Percentiles rank a stretch among this genome's conserved stretches.
phyloP scores from a whole-genome alignment of 805 yeast genomes.

The Zygosaccharomyces bisporus region DNA sequence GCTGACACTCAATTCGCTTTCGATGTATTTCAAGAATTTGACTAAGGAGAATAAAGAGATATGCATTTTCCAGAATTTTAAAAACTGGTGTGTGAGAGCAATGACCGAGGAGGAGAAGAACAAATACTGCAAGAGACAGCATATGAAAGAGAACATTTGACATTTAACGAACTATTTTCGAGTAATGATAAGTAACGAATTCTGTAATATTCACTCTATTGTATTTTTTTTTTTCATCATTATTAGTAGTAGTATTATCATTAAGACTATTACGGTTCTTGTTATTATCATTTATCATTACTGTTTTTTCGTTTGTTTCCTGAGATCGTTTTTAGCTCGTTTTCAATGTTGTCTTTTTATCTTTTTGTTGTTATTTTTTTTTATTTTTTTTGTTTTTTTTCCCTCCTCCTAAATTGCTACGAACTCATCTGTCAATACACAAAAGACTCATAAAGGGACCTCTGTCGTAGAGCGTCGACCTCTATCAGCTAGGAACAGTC shows the following conservation, averaged over 20 bases:
- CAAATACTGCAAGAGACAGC: slow-evolving; percentile 33
- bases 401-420: neutral
- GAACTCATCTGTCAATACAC: neutral
- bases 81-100: slow-evolving; percentile 31
- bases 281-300: neutral
- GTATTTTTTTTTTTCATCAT: neutral
- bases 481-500: too few relatives aligned
- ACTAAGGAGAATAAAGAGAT: slow-evolving; percentile 31
- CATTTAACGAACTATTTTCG: neutral
- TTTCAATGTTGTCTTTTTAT: neutral
- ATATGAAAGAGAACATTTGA: slow-evolving; percentile 11
- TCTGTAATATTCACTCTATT: neutral
- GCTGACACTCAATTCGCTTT: slow-evolving; percentile 34
- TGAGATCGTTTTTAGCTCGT: neutral
- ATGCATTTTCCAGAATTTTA: slow-evolving; percentile 32
- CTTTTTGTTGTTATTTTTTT: neutral
- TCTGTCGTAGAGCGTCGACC: neutral
- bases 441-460: neutral
- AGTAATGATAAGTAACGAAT: slow-evolving; percentile 7
- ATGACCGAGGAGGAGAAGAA: slow-evolving; percentile 33
- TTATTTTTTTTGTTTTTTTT: neutral
- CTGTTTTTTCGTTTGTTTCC: neutral
- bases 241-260: neutral
- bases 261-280: neutral
- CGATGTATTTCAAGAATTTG: slow-evolving; percentile 34